A percentile compares a stretch with the other conserved stretches of the same genome.
phyloP scores from a whole-genome alignment of 2,329 filamentous ascomycete genomes.

The Aspergillus sclerotialis region DNA sequence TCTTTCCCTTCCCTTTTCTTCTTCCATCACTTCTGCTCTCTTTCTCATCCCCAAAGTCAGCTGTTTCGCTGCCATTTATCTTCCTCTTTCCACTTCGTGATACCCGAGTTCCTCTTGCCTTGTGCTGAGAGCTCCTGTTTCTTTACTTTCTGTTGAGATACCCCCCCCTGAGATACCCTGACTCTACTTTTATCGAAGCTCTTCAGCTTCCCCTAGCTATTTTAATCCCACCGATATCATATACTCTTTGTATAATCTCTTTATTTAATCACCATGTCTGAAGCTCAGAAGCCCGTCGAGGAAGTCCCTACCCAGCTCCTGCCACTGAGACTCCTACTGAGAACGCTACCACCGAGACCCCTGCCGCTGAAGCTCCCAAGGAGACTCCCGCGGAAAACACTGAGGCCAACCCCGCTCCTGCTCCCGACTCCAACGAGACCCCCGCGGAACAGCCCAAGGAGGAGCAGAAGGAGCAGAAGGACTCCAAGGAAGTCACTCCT shows the following conservation, averaged over 20 bases:
- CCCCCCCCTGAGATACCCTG: slow-evolving; percentile 20
- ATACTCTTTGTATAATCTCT: no score
- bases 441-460: slow-evolving; percentile 29
- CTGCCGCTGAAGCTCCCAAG: slow-evolving; percentile 25
- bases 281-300: slow-evolving; percentile 64
- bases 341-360: slow-evolving; percentile 27
- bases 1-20: slow-evolving; percentile 14
- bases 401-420: slow-evolving; percentile 28
- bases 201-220: slow-evolving; percentile 2
- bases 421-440: slow-evolving; percentile 26
- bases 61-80: slow-evolving; percentile 6
- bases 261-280: slow-evolving; percentile 55
- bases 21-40: slow-evolving; percentile 13
- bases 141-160: slow-evolving; percentile 28
- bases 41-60: slow-evolving; percentile 4
- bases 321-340: slow-evolving; percentile 26
- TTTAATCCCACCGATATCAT: slow-evolving; percentile 6
- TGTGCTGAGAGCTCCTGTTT: slow-evolving; percentile 23
- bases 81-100: slow-evolving; percentile 27
- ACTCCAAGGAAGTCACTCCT: slow-evolving; percentile 50
- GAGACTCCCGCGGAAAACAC: slow-evolving; percentile 26
- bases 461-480: slow-evolving; percentile 25
- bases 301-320: slow-evolving; percentile 42
- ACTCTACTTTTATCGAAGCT: slow-evolving; percentile 9
- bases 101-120: slow-evolving; percentile 34